Base-by-base conservation (phyloP, 768 basidiomycete species). In the Hericium erinaceus region DNA sequence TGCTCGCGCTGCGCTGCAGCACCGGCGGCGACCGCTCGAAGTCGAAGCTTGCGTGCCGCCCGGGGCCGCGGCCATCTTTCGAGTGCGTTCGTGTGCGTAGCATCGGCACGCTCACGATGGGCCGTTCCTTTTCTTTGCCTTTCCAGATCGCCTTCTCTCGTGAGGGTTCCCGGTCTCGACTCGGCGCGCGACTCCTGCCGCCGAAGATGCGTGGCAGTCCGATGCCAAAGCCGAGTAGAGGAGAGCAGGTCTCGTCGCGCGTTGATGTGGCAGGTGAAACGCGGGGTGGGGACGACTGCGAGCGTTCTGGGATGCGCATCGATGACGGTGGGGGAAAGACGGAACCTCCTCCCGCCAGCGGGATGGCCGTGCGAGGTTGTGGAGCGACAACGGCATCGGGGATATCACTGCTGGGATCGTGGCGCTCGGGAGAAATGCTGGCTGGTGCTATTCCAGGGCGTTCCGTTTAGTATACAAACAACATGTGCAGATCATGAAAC, bases 241-340 rank as follows among this genome's bases (percentile, higher is more conserved):
- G 71, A n/a, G 71, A 72, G 58, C 71, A 72, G 40, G 70, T 61
- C 15, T 70, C 71, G 37, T 61, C 64, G 58, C 63, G 64, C 57
- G 68, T 63, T 39, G 56, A 41, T 54, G 48, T 15, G 18, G 60
- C 57, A 49, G 61, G 49, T 28, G 56, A 55, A 54, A 58, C 51
- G 49, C n/a, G 61, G 57, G 39, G 66, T 54, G 48, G 68, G 18
- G 60, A 62, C 28, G 56, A 67, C 54, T 48, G 61, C 39, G 61
- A 54, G 9, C 60, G 61, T 33, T 41, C 8, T 13, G 26, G 48
- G 48, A 50, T n/a, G 18, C 48, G n/a, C 44, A 46, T 46, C 33
- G 33, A 22, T 18, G 33, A 38, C 46, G 39, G 44, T n/a, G 33
- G 40, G 46, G 54, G 28, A 55, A 16, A 4, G 60, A 41, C 8